Conservation (phyloP, 23 red algal genomes). For the Agarophyton chilense region DNA sequence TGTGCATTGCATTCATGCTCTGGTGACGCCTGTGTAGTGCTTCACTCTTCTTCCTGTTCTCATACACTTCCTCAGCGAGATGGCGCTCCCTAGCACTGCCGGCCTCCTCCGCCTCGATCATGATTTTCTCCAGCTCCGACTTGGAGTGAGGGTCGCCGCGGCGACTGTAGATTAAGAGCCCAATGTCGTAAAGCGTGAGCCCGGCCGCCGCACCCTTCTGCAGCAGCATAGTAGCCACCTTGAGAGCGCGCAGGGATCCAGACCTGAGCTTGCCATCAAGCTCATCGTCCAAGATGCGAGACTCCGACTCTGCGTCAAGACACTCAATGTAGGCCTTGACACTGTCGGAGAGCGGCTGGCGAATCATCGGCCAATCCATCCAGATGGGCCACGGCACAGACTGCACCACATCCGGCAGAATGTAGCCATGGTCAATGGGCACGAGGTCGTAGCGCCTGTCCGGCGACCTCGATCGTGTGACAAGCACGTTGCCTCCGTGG, state of each 20-base stretch:
- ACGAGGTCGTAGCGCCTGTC: conserved; percentile 67
- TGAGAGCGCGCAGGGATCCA: conserved; percentile 72
- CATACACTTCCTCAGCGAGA: conserved; percentile 25
- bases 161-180: conserved; percentile 76
- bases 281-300: conserved; percentile 70
- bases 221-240: conserved; percentile 87
- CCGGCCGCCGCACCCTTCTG: conserved; percentile 71
- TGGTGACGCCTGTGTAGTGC: conserved; percentile 44
- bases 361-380: conserved; percentile 99
- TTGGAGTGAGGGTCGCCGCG: conserved; percentile 49
- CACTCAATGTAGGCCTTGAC: conserved; percentile 61
- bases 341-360: conserved; percentile 65
- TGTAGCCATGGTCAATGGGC: conserved; percentile 98
- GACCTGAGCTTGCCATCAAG: conserved; percentile 63
- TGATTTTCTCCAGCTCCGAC: conserved; percentile 73
- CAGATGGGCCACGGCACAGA: conserved; percentile 92
- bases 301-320: conserved; percentile 85
- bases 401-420: conserved; percentile 77
- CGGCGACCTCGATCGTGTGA: conserved; percentile 39
- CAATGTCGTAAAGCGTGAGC: conserved; percentile 92
- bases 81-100: conserved; percentile 48
- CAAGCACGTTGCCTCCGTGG: conserved; percentile 92
- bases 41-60: background rate
- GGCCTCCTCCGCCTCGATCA: conserved; percentile 67
- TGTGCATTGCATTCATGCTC: conserved; percentile 52